Evolutionary conservation across 768 basidiomycete genomes (phyloP), one percentile per base, ranked within the genome.

Genomic region (Phlegmacium glaucopus): DNA sequence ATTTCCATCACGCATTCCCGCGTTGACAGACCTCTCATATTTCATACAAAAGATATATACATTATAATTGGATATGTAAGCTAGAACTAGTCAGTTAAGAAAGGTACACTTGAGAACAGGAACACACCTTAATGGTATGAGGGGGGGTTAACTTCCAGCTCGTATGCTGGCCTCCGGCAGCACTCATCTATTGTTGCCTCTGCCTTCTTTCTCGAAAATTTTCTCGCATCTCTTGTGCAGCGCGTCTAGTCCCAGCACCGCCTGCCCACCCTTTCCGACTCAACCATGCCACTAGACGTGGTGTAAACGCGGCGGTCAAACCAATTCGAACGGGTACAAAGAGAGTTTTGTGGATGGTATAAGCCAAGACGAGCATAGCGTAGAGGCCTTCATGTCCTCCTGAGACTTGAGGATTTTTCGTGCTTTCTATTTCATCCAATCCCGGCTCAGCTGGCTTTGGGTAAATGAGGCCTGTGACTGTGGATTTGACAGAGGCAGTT

Each of bases 341-440:
- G 1, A 92, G 60, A 0, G 91, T 95, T 72, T 99, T 99, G 79
- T 99, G 96, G 44, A 99, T 81, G 15, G 89, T 87, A 67, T 94
- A 99, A 4, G 96, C 95, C 57, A 98, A 72, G 0, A 91, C 80
- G 22, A 96, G 67, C 83, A 96, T 94, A 22, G 95, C 93, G 66
- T 91, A 94, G 13, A 96, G 70, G 12, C 90, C 83, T 62, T 90
- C 87, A 7, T 82, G 77, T 1, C 84, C 78, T 27, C 40, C 40
- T 64, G 37, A 51, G 49, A 44, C 55, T 49, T 29, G 65, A 52
- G 62, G 62, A 17, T 63, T 55, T 6, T 59, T 54, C 10, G 69
- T 58, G 45, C 56, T 62, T 16, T 87, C 83, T 42, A 79, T 67
- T 56, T 85, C 87, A 39, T 87, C 83, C 28, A 72, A 66, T 4